Base-by-base conservation (phyloP, 2,329 filamentous ascomycete genomes). In the Chaetothyriales sp. region DNA sequence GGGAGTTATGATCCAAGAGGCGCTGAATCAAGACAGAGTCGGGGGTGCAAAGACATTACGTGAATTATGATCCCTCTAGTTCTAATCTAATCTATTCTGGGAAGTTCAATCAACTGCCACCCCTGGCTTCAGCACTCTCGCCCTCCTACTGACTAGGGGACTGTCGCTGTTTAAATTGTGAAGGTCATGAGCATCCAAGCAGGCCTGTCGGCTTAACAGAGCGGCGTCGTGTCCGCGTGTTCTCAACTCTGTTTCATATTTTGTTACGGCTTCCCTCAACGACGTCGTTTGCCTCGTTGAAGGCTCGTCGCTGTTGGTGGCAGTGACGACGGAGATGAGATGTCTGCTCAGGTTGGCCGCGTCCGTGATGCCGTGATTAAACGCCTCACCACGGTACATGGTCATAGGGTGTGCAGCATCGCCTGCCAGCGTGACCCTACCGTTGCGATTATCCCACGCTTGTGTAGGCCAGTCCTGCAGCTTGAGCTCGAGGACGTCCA, bases 331-430 rank as follows among this genome's bases (percentile, higher is more conserved):
- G 6, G 44, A 28, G 28, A 46, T 54, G 45, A 51, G 40, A 29
- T 49, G 61, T 9, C 55, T 20, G 25, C 54, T 53, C 37, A 3
- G 62, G 44, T 7, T 57, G 33, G 47, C 55, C 60, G 60, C 61
- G 45, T 66, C 64, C 1, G 63, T 52, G 0, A 66, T 52, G 1
- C 64, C 64, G 37, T 66, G 64, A 25, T 66, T 65, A 5, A 61
- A 61, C 2, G 62, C 64, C 50, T 66, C 64, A 2, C 64, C 63
- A 7, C 64, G 62, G 44, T 50, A 47, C 29, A 51, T 43, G 0
- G 67, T 67, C 67, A 69, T 69, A 0, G 67, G 63, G 56, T 69
- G 67, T n/a, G 66, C 67, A 29, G 66, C 65, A 52, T 69, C 67
- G 2, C 66, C 67, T 15, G 64, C 65, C 3, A 69, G 52, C 19